A percentile compares a stretch with the other conserved stretches of the same genome.
Conservation (phyloP, 768 basidiomycete species). For the Hypsizygus marmoreus region DNA sequence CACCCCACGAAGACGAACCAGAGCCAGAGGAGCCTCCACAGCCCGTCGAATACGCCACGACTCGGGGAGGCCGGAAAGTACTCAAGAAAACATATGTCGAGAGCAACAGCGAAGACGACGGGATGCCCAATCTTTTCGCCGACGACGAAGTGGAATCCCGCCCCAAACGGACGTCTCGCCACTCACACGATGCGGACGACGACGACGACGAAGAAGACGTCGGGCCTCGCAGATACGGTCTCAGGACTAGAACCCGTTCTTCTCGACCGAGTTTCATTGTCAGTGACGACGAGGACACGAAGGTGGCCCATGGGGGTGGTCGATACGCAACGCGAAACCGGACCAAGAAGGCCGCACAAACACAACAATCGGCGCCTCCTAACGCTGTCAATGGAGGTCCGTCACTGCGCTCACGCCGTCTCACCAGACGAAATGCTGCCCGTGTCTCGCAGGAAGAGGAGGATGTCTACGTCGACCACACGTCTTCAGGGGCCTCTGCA, state of each 20-base stretch:
- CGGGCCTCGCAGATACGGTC: slow-evolving; percentile 27
- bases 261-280: slow-evolving; percentile 37
- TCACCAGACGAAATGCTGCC: slow-evolving; percentile 27
- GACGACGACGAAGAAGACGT: slow-evolving; percentile 22
- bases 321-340: slow-evolving; percentile 44
- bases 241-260: slow-evolving; percentile 20
- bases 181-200: slow-evolving; percentile 20
- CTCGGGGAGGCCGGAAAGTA: slow-evolving; percentile 43
- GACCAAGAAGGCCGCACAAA: slow-evolving; percentile 30
- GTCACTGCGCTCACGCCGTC: slow-evolving; percentile 29
- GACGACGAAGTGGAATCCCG: slow-evolving; percentile 28
- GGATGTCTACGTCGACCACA: slow-evolving; percentile 49
- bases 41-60: slow-evolving; percentile 25
- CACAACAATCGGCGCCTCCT: slow-evolving; percentile 9
- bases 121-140: slow-evolving; percentile 28
- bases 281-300: slow-evolving; percentile 45
- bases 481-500: slow-evolving; percentile 49
- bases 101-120: slow-evolving; percentile 46
- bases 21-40: slow-evolving; percentile 34
- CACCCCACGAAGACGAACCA: slow-evolving; percentile 24
- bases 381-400: slow-evolving; percentile 12
- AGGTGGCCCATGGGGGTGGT: slow-evolving; percentile 19
- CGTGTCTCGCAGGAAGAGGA: slow-evolving; percentile 43
- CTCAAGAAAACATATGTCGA: slow-evolving; percentile 45
- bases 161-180: slow-evolving; percentile 14